Evolutionary conservation across 208 protist genomes (phyloP).

Genomic region (Strigomonas oncopelti): DNA sequence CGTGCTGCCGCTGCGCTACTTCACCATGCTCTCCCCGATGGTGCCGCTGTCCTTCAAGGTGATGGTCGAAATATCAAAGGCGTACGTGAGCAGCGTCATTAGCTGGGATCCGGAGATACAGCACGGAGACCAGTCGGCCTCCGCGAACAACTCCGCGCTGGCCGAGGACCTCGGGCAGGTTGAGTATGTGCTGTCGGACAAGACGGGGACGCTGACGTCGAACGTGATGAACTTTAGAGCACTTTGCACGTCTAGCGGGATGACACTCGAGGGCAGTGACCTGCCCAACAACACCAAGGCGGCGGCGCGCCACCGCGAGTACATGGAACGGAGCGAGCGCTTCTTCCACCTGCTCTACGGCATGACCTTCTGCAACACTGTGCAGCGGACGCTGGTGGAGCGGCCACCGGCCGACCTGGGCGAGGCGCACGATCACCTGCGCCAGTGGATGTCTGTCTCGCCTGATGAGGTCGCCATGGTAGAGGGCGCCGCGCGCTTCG

Average conservation of each 20-base stretch:
- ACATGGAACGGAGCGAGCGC: neutral
- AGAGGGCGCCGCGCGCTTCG: slow-evolving; percentile 62
- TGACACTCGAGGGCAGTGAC: slow-evolving; percentile 4
- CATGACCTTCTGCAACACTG: slow-evolving; percentile 71
- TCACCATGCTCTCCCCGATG: slow-evolving; percentile 91
- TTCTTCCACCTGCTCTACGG: slow-evolving; percentile 36
- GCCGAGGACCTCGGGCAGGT: slow-evolving; percentile 92
- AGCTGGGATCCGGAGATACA: slow-evolving; percentile 85
- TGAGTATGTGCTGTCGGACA: slow-evolving; percentile 91
- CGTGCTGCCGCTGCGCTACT: slow-evolving; percentile 84
- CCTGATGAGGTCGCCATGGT: slow-evolving; percentile 92
- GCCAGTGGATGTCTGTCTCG: slow-evolving; percentile 76
- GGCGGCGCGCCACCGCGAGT: neutral
- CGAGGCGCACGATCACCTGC: slow-evolving; percentile 1
- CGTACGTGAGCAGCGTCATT: slow-evolving; percentile 81
- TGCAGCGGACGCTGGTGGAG: slow-evolving; percentile 32
- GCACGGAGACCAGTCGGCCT: slow-evolving; percentile 30
- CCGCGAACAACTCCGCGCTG: slow-evolving; percentile 82
- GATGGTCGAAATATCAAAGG: slow-evolving; percentile 90
- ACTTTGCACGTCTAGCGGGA: slow-evolving; percentile 31
- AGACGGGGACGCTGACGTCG: slow-evolving; percentile 92
- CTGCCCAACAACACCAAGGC: slow-evolving; percentile 17
- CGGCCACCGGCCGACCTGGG: neutral
- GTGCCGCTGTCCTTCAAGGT: slow-evolving; percentile 96
- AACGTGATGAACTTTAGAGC: slow-evolving; percentile 81